These are phyloP conservation scores for Neofusicoccum laricinum DNA, from an alignment of 2,329 filamentous ascomycete species.

Conservation along the genomic window DNA sequence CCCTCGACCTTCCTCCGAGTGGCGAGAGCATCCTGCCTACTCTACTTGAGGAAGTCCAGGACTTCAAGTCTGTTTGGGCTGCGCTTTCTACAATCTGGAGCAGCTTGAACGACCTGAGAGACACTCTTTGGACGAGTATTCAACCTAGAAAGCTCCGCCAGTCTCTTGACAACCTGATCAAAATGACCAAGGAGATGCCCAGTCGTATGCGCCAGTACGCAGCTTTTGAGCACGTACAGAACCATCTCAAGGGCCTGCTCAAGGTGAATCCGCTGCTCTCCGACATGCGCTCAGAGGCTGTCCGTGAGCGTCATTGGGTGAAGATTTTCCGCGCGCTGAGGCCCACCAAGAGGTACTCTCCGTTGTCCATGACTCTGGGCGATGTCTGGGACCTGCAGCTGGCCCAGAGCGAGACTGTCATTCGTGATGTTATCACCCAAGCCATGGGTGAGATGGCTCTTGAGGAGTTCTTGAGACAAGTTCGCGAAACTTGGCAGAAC, in stretches of 20 bases:
- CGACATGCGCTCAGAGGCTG: conserved; percentile 93
- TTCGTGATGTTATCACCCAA: conserved; percentile 90
- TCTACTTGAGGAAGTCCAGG: conserved; percentile 91
- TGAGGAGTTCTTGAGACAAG: conserved; percentile 94
- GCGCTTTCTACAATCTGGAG: conserved; percentile 95
- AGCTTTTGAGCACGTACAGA: conserved; percentile 98
- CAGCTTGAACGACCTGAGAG: conserved; percentile 87
- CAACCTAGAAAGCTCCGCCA: conserved; percentile 90
- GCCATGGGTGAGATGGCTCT: conserved; percentile 97
- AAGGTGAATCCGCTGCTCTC: conserved; percentile 87
- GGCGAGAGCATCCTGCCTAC: conserved; percentile 78
- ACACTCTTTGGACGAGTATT: conserved; percentile 91
- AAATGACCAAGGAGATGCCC: conserved; percentile 99
- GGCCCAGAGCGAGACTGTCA: conserved; percentile 78
- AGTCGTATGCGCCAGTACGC: conserved; percentile 98
- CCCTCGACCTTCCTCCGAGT: conserved; percentile 80
- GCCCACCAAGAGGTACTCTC: conserved; percentile 89
- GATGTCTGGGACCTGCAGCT: conserved; percentile 98
- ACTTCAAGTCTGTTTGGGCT: conserved; percentile 99
- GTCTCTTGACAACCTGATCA: conserved; percentile 86
- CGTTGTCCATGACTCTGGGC: conserved; percentile 91
- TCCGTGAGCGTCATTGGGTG: conserved; percentile 93
- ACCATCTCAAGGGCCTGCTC: conserved; percentile 78
- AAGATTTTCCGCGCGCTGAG: conserved; percentile 97
- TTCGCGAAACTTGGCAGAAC: conserved; percentile 94